Conservation (phyloP, 192 early-diverging fungal genomes). For the Linnemannia exigua region DNA sequence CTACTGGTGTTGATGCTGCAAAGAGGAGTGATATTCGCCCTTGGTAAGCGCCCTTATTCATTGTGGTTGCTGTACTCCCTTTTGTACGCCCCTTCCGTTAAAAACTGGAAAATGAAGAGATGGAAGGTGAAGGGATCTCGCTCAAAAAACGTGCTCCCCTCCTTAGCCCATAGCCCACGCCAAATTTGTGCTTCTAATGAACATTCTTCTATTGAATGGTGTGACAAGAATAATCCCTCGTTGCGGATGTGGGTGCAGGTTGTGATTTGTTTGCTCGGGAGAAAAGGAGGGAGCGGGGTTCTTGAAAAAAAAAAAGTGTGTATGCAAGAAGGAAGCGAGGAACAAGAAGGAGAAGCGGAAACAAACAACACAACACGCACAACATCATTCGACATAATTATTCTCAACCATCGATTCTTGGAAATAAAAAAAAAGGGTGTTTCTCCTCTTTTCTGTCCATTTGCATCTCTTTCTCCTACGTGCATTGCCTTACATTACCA, state of each 20-base stretch:
- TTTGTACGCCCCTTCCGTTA: background rate
- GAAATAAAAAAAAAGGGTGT: background rate
- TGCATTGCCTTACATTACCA: no score
- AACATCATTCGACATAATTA: no score
- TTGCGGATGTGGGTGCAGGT: background rate
- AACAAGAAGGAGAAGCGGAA: no score
- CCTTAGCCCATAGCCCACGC: background rate
- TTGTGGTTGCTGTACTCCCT: background rate
- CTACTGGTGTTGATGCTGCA: background rate
- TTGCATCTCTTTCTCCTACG: no score
- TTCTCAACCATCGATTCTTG: background rate
- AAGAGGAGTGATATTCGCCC: background rate
- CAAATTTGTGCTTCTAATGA: background rate
- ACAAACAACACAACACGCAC: no score
- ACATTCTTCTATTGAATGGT: background rate
- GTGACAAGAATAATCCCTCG: background rate
- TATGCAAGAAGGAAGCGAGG: no score
- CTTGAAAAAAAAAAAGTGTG: no score
- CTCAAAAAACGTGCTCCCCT: background rate
- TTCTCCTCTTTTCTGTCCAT: background rate
- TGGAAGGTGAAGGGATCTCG: background rate
- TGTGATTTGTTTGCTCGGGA: no score
- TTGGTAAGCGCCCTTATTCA: no score
- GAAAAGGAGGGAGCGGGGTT: no score
- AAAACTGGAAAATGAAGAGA: background rate